These are phyloP conservation scores for Onygenales sp. DNA, from an alignment of 2,329 filamentous ascomycete species.

Conservation along the genomic window DNA sequence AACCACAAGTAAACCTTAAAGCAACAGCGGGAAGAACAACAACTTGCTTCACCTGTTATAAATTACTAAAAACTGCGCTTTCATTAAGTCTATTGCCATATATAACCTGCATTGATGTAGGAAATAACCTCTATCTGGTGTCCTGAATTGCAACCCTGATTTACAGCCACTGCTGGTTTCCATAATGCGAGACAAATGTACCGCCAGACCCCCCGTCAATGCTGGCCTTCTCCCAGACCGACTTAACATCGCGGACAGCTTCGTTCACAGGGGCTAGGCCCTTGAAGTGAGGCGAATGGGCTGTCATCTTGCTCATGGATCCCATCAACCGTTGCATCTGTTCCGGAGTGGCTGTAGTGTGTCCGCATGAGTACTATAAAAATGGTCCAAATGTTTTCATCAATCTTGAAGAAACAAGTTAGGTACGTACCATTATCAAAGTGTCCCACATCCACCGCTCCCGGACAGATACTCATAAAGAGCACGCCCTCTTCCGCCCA, in stretches of 20 bases:
- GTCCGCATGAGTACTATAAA: too few relatives aligned
- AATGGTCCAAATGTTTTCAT: too few relatives aligned
- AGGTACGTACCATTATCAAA: conserved; percentile 13
- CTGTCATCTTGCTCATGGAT: conserved; percentile 22
- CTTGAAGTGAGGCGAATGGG: conserved; percentile 34
- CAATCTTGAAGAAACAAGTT: too few relatives aligned
- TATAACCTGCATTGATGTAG: too few relatives aligned
- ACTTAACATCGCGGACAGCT: conserved; percentile 24
- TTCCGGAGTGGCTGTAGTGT: conserved; percentile 12
- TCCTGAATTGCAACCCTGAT: too few relatives aligned
- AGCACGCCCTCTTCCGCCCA: conserved; percentile 43
- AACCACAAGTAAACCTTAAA: too few relatives aligned
- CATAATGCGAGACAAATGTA: conserved; percentile 44
- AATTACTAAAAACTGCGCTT: too few relatives aligned
- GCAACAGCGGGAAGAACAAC: too few relatives aligned
- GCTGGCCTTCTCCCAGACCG: conserved; percentile 28
- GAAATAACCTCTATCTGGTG: too few relatives aligned
- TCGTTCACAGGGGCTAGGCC: conserved; percentile 27
- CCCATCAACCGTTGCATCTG: conserved; percentile 14
- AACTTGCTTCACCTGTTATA: too few relatives aligned
- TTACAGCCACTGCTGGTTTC: conserved; percentile 45
- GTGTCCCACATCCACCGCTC: conserved; percentile 38
- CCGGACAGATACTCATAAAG: conserved; percentile 46
- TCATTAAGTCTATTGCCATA: too few relatives aligned
- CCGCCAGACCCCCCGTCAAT: conserved; percentile 42